Conservation (phyloP, 768 basidiomycete species). For the Tulasnella sp. region DNA sequence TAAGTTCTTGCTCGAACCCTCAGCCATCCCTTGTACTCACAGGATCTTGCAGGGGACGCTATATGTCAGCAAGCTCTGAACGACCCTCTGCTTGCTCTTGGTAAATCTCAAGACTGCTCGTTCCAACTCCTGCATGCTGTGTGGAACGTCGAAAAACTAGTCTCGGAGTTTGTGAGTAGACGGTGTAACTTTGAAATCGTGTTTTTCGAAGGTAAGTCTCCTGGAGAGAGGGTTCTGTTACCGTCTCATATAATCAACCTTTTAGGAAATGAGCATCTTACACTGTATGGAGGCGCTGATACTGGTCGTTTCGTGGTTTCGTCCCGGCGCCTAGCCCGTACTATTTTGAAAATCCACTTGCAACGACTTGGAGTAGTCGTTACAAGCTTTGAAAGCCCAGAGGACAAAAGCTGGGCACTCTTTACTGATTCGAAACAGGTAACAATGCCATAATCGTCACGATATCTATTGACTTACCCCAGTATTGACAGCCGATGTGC, state of each 20-base stretch:
- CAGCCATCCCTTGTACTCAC: background rate
- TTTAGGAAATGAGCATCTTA: background rate
- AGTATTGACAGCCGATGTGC: constrained; percentile 59
- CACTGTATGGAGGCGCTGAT: background rate
- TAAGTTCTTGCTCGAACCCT: constrained; percentile 32
- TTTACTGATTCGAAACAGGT: constrained; percentile 48
- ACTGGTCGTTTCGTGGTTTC: constrained; percentile 30
- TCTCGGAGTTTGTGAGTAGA: constrained; percentile 50
- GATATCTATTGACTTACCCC: background rate
- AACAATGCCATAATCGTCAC: background rate
- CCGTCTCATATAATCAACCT: background rate
- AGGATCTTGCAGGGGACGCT: constrained; percentile 50
- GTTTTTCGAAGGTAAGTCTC: constrained; percentile 54
- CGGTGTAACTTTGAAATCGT: constrained; percentile 58
- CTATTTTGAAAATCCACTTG: constrained; percentile 52
- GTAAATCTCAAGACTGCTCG: constrained; percentile 43
- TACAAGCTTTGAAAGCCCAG: constrained; percentile 46
- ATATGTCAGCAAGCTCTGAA: constrained; percentile 56
- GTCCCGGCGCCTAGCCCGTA: constrained; percentile 53
- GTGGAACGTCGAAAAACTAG: constrained; percentile 50
- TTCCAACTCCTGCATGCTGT: constrained; percentile 65
- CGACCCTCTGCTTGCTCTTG: constrained; percentile 59
- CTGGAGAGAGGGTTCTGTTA: background rate
- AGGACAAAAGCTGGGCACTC: constrained; percentile 50
- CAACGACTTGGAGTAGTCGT: constrained; percentile 41